Evolutionary conservation across 2,329 filamentous ascomycete species (phyloP), one percentile per base, ranked within the genome.

Genomic region (Cytospora paraplurivora): DNA sequence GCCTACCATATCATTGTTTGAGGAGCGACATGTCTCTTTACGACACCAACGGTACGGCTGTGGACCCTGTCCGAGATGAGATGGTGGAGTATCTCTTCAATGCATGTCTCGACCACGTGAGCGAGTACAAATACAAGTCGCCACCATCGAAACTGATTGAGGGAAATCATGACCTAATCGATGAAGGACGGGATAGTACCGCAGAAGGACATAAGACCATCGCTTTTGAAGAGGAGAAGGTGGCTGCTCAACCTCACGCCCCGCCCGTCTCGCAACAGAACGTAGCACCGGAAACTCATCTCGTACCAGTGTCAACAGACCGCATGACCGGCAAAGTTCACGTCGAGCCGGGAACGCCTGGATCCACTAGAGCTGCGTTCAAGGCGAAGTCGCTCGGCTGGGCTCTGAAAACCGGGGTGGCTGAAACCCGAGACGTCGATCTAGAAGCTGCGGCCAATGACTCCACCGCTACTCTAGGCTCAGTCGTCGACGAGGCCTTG

Each of bases 61-160:
- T 98, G 33, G 88, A 97, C 69, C 84, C 88, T 59, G 79, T 85
- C 33, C 87, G 90, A 68, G 95, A 99, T 75, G 85, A 88, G 61
- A 84, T 93, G 71, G 92, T 95, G 37, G 94, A 98, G 74, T 92
- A 90, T 68, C 83, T 99, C 1, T 98, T 96, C 80, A 97, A 98
- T 69, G 93, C 98, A 74, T 91, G 96, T 53, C 82, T 98, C 27
- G 94, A 98, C 72, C 88, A 95, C 59, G 92, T 95, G 51, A 95
- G 93, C 73, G 87, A 91, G 68, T 98, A 92, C 78, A 93, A 96
- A 70, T 90, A 92, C 73, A 94, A 93, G 74, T 79, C 86, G 32
- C 82, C 86, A 38, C 82, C 87, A 8, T 82, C 85, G 8, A 87
- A 90, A 67, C 88, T 90, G 27, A 87, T 96, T 17, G 88, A 93